Evolutionary conservation across 1,139 yeast genomes (phyloP).

Genomic region (Debaryomycetaceae sp.): DNA sequence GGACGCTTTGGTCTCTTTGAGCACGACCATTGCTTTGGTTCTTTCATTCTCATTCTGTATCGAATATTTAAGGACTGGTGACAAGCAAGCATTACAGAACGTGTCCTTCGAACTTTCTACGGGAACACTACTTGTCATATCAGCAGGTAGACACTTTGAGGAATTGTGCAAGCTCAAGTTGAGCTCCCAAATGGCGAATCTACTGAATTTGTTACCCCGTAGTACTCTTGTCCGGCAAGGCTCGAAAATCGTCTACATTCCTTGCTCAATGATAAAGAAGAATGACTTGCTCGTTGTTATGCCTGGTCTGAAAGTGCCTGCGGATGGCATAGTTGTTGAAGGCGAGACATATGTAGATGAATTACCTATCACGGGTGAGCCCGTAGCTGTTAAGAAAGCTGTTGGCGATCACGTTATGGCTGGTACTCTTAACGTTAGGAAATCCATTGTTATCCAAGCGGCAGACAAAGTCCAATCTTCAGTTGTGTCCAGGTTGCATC

Average conservation of each 20-base stretch:
- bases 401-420: conserved; percentile 66
- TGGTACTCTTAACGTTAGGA: conserved; percentile 65
- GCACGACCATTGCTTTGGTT: too few relatives aligned
- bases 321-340: conserved; percentile 60
- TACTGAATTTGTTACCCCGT: background rate
- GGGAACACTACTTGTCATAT: background rate
- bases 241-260: background rate
- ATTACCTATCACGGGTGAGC: conserved; percentile 77
- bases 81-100: background rate
- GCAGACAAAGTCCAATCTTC: too few relatives aligned
- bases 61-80: too few relatives aligned
- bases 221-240: background rate
- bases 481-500: too few relatives aligned
- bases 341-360: conserved; percentile 67
- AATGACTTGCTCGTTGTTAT: background rate
- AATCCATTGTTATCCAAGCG: conserved; percentile 19
- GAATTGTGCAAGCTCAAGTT: background rate
- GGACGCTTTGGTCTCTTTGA: too few relatives aligned
- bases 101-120: background rate
- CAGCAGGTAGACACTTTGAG: background rate
- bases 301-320: conserved; percentile 28
- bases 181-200: background rate
- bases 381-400: conserved; percentile 43
- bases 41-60: too few relatives aligned
- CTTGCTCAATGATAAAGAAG: background rate